Conservation (phyloP, 106 monocot species). For the Posidonia australis region DNA sequence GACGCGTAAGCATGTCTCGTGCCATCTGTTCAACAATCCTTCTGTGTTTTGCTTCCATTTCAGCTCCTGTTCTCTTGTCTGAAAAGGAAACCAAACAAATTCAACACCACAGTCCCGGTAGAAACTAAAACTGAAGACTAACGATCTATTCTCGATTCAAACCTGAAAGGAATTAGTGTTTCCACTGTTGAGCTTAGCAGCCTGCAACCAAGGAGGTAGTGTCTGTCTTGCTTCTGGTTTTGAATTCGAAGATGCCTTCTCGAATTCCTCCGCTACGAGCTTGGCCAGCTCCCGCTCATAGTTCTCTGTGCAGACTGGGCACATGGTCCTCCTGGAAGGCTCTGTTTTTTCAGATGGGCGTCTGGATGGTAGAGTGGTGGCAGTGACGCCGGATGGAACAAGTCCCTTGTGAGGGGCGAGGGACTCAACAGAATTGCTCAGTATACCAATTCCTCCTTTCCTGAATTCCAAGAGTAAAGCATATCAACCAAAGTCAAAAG, state of each 20-base stretch:
- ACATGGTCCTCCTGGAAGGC: conserved; percentile 11
- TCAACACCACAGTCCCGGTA: not conserved
- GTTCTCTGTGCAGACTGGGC: conserved; percentile 35
- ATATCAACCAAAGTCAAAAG: no score
- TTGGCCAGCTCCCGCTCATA: conserved; percentile 51
- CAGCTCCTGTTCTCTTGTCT: conserved; percentile 39
- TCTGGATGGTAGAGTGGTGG: not conserved
- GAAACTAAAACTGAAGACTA: no score
- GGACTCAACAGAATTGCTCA: conserved; percentile 34
- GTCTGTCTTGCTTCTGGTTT: conserved; percentile 5
- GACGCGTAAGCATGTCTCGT: conserved; percentile 13
- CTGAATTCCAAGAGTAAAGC: conserved; percentile 7
- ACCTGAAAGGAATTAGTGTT: conserved; percentile 7
- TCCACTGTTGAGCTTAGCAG: conserved; percentile 23
- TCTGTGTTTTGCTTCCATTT: conserved; percentile 33
- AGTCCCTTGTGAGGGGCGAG: conserved; percentile 23
- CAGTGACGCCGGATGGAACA: not conserved
- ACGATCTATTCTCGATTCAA: no score
- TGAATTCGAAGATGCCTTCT: conserved; percentile 32
- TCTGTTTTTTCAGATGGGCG: not conserved
- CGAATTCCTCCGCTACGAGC: conserved; percentile 40
- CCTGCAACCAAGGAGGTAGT: conserved; percentile 79
- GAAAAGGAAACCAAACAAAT: conserved; percentile 1
- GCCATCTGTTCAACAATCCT: conserved; percentile 52
- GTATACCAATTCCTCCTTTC: conserved; percentile 28